Evolutionary conservation across 768 basidiomycete species (phyloP).

Genomic region (Suillus americanus): DNA sequence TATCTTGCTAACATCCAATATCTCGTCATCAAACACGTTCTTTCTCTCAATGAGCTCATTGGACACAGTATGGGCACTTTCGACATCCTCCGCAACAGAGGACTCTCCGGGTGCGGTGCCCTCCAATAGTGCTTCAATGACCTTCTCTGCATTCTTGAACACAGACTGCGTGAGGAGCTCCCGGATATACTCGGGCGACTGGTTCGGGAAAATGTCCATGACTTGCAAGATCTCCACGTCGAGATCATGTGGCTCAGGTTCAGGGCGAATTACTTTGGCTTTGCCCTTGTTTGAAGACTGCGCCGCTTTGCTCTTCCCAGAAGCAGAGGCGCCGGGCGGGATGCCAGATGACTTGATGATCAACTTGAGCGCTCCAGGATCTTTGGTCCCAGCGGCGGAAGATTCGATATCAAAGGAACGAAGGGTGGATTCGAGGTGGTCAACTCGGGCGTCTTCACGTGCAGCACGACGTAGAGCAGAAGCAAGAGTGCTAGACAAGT

Average conservation of each 20-base stretch:
- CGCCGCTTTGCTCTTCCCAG: conserved; percentile 26
- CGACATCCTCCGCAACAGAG: conserved; percentile 21
- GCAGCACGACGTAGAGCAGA: conserved; percentile 42
- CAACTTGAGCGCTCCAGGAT: conserved; percentile 61
- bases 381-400: conserved; percentile 19
- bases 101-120: conserved; percentile 55
- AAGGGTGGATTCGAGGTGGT: conserved; percentile 55
- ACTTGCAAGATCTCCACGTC: conserved; percentile 67
- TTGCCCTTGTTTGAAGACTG: conserved; percentile 38
- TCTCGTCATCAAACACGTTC: conserved; percentile 77
- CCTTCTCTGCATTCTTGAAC: conserved; percentile 54
- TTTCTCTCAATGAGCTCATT: conserved; percentile 42
- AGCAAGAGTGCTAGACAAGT: conserved; percentile 51
- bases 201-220: conserved; percentile 73
- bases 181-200: conserved; percentile 54
- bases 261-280: conserved; percentile 31
- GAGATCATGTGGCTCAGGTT: conserved; percentile 34
- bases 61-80: neutral
- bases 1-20: conserved; percentile 61
- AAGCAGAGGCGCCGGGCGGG: conserved; percentile 35
- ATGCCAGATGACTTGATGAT: conserved; percentile 63
- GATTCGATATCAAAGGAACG: conserved; percentile 35
- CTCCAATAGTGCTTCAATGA: conserved; percentile 74
- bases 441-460: conserved; percentile 58
- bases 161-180: conserved; percentile 50